These are phyloP conservation scores for Conringia planisiliqua DNA, from an alignment of 345 rosid species.

Conservation along the genomic window DNA sequence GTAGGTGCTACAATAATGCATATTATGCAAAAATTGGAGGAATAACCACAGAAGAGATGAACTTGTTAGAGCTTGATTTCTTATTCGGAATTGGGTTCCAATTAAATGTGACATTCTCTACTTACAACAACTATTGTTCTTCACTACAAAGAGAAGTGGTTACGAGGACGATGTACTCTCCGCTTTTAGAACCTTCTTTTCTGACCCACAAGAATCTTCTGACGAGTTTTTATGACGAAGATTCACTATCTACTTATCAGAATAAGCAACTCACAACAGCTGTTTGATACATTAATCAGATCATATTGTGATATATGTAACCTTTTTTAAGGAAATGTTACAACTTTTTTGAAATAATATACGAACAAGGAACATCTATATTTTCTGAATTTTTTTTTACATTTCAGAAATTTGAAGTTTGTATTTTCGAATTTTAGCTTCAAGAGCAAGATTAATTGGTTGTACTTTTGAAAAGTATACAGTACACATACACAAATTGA, in stretches of 20 bases:
- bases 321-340: neutral
- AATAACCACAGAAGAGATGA: constrained; percentile 60
- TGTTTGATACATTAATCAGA: neutral
- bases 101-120: constrained; percentile 51
- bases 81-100: constrained; percentile 63
- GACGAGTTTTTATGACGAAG: constrained; percentile 6
- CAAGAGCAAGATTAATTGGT: neutral
- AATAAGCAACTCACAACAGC: constrained; percentile 12
- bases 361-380: neutral
- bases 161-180: constrained; percentile 28
- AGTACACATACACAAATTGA: neutral
- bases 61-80: constrained; percentile 63
- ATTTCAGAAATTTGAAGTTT: neutral
- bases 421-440: neutral
- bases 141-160: constrained; percentile 49
- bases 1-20: constrained; percentile 60
- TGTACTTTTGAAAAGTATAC: neutral
- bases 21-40: constrained; percentile 71
- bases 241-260: constrained; percentile 1
- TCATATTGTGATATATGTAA: neutral
- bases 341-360: neutral
- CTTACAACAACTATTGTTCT: constrained; percentile 50
- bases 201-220: neutral
- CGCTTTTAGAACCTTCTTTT: constrained; percentile 24
- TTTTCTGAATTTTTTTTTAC: neutral